Evolutionary conservation across 371 early-diverging fungal species (phyloP).

Genomic region (Paraphysoderma sedebokerense): DNA sequence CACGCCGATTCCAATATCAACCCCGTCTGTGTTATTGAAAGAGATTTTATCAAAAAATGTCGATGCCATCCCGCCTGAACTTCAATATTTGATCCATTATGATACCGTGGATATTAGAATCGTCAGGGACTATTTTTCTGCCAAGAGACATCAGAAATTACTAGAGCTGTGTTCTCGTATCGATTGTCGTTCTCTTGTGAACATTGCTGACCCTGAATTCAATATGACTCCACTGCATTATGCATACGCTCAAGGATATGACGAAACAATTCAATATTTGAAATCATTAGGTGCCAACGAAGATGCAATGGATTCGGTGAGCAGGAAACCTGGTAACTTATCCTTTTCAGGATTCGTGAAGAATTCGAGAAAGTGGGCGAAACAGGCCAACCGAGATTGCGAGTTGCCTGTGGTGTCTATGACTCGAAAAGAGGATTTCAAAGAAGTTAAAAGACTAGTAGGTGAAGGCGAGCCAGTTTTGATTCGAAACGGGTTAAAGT

Average conservation of each 20-base stretch:
- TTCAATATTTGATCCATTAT: not conserved
- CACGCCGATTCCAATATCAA: not conserved
- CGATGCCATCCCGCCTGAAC: not conserved
- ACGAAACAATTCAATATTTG: not conserved
- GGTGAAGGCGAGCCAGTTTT: not conserved
- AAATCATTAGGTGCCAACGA: not conserved
- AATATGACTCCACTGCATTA: not conserved
- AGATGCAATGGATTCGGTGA: not conserved
- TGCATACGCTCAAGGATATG: not conserved
- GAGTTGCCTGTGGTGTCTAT: not conserved
- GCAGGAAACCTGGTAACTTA: not conserved
- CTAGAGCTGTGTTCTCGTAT: not conserved
- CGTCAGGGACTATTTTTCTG: not conserved
- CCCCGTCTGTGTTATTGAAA: not conserved
- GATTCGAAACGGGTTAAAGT: not conserved
- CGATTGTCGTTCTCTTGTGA: not conserved
- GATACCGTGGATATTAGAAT: not conserved
- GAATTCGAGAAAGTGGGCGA: not conserved
- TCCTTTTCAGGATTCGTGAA: not conserved
- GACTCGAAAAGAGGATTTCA: not conserved
- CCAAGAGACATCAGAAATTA: not conserved
- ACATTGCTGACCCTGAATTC: not conserved
- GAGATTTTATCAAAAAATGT: not conserved
- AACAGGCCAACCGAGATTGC: not conserved
- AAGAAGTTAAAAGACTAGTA: not conserved